Evolutionary conservation across 306 rosid genomes (phyloP), one percentile per base, ranked within the genome.

Genomic region (Phaseolus lunatus): DNA sequence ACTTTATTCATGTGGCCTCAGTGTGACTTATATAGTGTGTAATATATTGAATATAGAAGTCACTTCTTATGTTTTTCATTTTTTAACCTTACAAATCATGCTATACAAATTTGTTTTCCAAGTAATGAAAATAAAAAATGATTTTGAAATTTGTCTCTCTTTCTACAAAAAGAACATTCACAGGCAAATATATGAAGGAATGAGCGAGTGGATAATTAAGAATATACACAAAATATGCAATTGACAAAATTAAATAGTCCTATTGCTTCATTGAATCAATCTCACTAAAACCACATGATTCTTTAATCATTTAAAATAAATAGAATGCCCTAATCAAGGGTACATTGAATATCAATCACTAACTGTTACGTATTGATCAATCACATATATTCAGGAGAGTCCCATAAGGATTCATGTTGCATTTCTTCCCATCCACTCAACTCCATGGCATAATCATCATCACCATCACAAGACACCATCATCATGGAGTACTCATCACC

Each of bases 381-480:
- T 62, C 18, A 61, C 13, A 61, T 9, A 9, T 35, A 45, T 33
- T 72, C 18, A 81, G 3, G 73, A 77, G 50, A 77, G 45, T 85
- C 89, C 96, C 96, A 90, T 20, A 88, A 73, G 2, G 96, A 88
- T 1, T 78, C 84, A 58, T 80, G 61, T 7, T 82, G 86, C 54
- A 85, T 59, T 37, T 77, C 90, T 59, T 87, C 87, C 93, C 88
- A 85, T 8, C 73, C 86, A 52, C 82, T 82, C 24, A 63, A 62
- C 49, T 65, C 82, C 2, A 45, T 26, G 35, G 56, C 66, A 61
- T 19, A 66, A 27, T 37, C 48, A 45, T 63, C 4, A 63, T n/a
- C 53, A 59, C 23, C 49, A 13, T 9, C 64, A 58, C 18, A 57
- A 16, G 15, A 72, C 18, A 67, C 39, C 64, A 11, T 49, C 84